phyloP scores from a whole-genome alignment of 768 basidiomycete genomes.

The Pleurotus cornucopiae region DNA sequence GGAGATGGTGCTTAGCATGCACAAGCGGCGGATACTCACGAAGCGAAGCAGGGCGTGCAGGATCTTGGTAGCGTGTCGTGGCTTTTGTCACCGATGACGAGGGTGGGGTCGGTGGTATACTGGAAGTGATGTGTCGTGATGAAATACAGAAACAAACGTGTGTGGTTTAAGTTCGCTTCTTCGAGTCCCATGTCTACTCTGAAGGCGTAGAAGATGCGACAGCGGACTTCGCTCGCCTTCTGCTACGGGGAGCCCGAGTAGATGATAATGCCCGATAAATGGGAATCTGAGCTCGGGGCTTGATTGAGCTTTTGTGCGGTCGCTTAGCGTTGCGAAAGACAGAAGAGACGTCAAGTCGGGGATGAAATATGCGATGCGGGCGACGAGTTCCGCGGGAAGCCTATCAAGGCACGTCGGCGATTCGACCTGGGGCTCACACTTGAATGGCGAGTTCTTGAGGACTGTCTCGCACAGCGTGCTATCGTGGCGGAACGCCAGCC shows the following conservation, averaged over 20 bases:
- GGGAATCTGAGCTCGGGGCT: not conserved
- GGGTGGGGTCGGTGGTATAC: too few relatives aligned
- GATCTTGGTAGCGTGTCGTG: too few relatives aligned
- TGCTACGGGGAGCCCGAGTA: not conserved
- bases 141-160: too few relatives aligned
- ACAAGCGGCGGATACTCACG: too few relatives aligned
- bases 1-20: too few relatives aligned
- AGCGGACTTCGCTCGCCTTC: not conserved
- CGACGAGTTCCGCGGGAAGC: not conserved
- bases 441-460: not conserved
- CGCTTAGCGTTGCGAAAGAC: not conserved
- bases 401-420: not conserved
- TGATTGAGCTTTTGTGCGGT: not conserved
- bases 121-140: too few relatives aligned
- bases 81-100: too few relatives aligned
- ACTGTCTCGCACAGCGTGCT: not conserved
- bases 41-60: too few relatives aligned
- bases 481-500: slow-evolving; percentile 1
- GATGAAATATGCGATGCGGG: not conserved
- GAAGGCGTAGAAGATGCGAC: too few relatives aligned
- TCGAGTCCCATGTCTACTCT: too few relatives aligned
- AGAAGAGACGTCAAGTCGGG: not conserved
- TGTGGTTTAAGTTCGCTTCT: too few relatives aligned
- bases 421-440: not conserved
- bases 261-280: not conserved